Evolutionary conservation across 106 monocot genomes (phyloP).

Genomic region (Hemerocallis citrina): DNA sequence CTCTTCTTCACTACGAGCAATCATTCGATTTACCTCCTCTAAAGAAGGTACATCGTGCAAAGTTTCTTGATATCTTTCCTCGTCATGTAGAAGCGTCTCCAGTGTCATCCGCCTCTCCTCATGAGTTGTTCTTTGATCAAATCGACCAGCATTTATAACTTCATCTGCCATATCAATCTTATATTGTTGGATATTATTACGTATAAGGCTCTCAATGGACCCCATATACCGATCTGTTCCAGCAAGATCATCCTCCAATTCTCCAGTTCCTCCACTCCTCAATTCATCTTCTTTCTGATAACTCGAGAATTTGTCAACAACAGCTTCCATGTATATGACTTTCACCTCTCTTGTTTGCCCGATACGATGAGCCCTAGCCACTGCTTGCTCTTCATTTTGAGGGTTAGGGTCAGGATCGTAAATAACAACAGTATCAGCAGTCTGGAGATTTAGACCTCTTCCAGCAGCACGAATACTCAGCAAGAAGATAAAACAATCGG

Average conservation of each 20-base stretch:
- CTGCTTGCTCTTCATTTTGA: conserved; percentile 98
- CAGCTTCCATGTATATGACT: conserved; percentile 96
- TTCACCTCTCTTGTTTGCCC: conserved; percentile 94
- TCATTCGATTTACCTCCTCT: conserved; percentile 92
- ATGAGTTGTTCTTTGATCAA: conserved; percentile 97
- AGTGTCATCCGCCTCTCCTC: conserved; percentile 95
- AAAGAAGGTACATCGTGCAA: conserved; percentile 94
- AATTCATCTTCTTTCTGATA: conserved; percentile 93
- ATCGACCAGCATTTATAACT: conserved; percentile 98
- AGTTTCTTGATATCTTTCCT: conserved; percentile 89
- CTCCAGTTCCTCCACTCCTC: conserved; percentile 67
- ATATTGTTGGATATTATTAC: conserved; percentile 92
- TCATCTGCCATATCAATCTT: conserved; percentile 99
- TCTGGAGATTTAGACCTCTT: conserved; percentile 94
- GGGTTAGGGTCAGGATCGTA: conserved; percentile 99
- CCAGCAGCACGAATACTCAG: conserved; percentile 99
- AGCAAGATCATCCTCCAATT: conserved; percentile 86
- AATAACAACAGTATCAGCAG: conserved; percentile 94
- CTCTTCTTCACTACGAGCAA: conserved; percentile 86
- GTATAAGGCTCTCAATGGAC: conserved; percentile 92
- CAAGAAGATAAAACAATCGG: conserved; percentile 94
- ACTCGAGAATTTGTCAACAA: conserved; percentile 90
- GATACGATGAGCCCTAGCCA: conserved; percentile 96
- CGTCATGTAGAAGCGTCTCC: conserved; percentile 92
- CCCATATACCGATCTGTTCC: conserved; percentile 93